Conservation (phyloP, 345 rosid species). For the Camelina laxa region DNA sequence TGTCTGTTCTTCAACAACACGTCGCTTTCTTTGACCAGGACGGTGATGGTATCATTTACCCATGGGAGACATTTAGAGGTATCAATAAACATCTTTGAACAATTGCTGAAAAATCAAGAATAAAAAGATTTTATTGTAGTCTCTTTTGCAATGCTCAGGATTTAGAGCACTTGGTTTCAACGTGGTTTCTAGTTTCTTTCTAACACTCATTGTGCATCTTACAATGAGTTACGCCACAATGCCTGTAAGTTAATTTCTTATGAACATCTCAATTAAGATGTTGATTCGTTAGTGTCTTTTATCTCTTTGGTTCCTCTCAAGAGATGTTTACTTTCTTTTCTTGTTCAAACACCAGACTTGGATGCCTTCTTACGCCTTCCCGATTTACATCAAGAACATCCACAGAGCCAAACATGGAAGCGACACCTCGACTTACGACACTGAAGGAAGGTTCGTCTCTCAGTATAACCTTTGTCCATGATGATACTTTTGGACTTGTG, state of each 20-base stretch:
- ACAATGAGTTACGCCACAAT: constrained; percentile 58
- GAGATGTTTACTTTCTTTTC: neutral
- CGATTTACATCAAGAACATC: constrained; percentile 57
- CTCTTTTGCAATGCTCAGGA: constrained; percentile 45
- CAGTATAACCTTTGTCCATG: neutral
- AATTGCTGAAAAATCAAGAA: neutral
- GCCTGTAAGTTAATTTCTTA: constrained; percentile 51
- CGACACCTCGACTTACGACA: constrained; percentile 63
- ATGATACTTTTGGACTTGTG: neutral
- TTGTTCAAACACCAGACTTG: constrained; percentile 46
- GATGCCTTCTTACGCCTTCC: constrained; percentile 59
- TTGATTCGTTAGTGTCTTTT: constrained; percentile 3
- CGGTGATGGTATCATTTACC: constrained; percentile 64
- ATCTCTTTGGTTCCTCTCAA: neutral
- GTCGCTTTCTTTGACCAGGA: constrained; percentile 65
- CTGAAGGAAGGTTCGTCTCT: constrained; percentile 60
- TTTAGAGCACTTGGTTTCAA: constrained; percentile 63
- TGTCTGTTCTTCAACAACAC: constrained; percentile 75
- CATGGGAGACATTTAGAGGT: constrained; percentile 63
- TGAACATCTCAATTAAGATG: neutral
- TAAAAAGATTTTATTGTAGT: too few species aligned
- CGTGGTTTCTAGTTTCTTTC: constrained; percentile 48
- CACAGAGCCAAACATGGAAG: constrained; percentile 74
- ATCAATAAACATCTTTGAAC: neutral
- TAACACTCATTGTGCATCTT: constrained; percentile 48